These are phyloP conservation scores for Echites panduratus DNA, from an alignment of 257 asterid species.

Conservation along the genomic window DNA sequence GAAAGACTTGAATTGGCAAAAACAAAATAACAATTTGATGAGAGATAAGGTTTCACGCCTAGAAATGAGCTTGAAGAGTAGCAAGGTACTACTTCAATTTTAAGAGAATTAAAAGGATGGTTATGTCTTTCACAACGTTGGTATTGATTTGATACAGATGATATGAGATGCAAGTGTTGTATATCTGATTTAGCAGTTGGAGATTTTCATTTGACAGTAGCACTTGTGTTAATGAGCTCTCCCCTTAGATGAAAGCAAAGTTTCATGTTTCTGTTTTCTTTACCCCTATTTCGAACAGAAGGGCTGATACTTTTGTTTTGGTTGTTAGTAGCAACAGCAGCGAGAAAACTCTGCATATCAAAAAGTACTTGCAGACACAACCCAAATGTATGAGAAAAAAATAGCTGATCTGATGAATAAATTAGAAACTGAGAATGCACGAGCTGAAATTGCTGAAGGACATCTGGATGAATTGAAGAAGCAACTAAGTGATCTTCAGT, in stretches of 20 bases:
- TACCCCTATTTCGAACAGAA: not conserved
- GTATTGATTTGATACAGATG: not conserved
- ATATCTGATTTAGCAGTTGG: not conserved
- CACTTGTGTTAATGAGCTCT: not conserved
- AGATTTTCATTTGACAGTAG: not conserved
- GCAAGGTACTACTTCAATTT: conserved; percentile 21
- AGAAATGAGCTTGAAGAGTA: conserved; percentile 18
- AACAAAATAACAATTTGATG: conserved; percentile 19
- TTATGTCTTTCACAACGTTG: not conserved
- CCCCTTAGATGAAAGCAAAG: not conserved
- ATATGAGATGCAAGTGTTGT: not conserved
- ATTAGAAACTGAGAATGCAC: conserved; percentile 35
- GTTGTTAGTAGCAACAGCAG: conserved; percentile 82
- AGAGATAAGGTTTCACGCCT: conserved; percentile 23
- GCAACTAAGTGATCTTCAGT: conserved; percentile 42
- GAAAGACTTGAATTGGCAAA: conserved; percentile 19
- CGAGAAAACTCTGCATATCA: conserved; percentile 54
- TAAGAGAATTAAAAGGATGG: not conserved
- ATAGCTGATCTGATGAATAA: conserved; percentile 65
- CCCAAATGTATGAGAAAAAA: conserved; percentile 77
- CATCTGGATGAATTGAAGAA: conserved; percentile 48
- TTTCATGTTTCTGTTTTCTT: not conserved
- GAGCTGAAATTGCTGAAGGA: conserved; percentile 42
- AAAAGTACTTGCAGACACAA: conserved; percentile 63
- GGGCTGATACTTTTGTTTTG: conserved; percentile 41